phyloP scores from a whole-genome alignment of 768 basidiomycete genomes.

The Butyriboletus loyo region DNA sequence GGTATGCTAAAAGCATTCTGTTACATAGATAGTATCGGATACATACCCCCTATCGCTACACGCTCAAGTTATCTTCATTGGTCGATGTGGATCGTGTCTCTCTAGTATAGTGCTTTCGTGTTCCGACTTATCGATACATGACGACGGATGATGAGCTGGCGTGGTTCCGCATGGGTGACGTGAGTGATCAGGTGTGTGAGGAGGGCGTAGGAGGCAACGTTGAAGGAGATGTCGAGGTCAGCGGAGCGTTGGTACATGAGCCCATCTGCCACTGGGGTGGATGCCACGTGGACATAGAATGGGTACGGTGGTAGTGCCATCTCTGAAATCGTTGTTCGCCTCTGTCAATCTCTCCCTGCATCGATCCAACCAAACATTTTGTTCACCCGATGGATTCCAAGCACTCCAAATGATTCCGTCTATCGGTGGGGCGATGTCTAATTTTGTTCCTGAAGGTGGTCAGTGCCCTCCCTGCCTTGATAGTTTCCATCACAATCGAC shows the following conservation, averaged over 20 bases:
- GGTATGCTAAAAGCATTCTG: background rate
- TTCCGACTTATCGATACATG: slow-evolving; percentile 86
- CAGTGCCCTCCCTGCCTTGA: slow-evolving; percentile 81
- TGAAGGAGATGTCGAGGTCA: slow-evolving; percentile 98
- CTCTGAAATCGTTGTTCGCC: slow-evolving; percentile 67
- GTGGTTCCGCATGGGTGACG: slow-evolving; percentile 80
- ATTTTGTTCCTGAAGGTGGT: slow-evolving; percentile 93
- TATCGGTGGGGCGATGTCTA: slow-evolving; percentile 87
- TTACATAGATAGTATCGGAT: slow-evolving; percentile 6
- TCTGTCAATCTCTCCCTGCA: background rate
- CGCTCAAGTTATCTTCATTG: slow-evolving; percentile 99
- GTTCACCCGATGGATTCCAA: slow-evolving; percentile 94
- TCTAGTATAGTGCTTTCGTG: slow-evolving; percentile 82
- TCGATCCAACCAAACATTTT: background rate
- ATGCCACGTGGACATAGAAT: slow-evolving; percentile 93
- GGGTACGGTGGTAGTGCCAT: slow-evolving; percentile 99
- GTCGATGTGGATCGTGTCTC: slow-evolving; percentile 78
- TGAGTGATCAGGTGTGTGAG: slow-evolving; percentile 98
- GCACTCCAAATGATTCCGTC: slow-evolving; percentile 92
- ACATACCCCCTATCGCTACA: slow-evolving; percentile 36
- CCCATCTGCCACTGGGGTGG: slow-evolving; percentile 44
- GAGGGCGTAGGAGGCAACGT: slow-evolving; percentile 97
- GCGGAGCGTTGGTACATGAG: slow-evolving; percentile 98
- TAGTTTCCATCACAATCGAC: slow-evolving; percentile 73
- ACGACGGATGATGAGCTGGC: slow-evolving; percentile 91